These are phyloP conservation scores for Lachnellula occidentalis DNA, from an alignment of 2,329 filamentous ascomycete genomes.

Conservation along the genomic window DNA sequence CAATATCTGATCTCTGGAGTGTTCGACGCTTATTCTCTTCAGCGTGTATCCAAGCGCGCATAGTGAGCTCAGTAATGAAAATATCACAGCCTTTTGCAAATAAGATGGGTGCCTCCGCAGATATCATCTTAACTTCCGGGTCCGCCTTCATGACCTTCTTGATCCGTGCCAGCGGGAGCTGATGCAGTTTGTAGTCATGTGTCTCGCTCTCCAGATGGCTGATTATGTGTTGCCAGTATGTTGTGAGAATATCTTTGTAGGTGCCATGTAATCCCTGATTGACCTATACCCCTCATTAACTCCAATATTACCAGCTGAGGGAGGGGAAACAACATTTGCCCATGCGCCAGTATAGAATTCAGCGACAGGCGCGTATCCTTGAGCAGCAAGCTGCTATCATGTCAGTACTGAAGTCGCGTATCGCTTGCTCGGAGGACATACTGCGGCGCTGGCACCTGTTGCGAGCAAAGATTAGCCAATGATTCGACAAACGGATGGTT, in stretches of 20 bases:
- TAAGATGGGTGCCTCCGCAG: conserved; percentile 91
- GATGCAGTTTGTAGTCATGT: conserved; percentile 98
- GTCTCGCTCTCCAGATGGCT: conserved; percentile 90
- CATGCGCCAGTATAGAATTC: conserved; percentile 92
- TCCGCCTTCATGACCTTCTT: conserved; percentile 99
- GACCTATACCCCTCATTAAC: conserved; percentile 51
- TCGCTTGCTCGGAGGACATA: conserved; percentile 39
- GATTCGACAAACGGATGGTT: conserved; percentile 1
- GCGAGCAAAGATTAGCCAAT: conserved; percentile 24
- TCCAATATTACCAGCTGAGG: conserved; percentile 18
- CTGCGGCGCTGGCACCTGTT: conserved; percentile 62
- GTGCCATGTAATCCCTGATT: conserved; percentile 90
- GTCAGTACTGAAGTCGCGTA: conserved; percentile 21
- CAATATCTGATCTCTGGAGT: conserved; percentile 92
- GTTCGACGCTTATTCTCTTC: conserved; percentile 98
- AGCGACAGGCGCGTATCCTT: conserved; percentile 80
- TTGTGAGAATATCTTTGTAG: conserved; percentile 95
- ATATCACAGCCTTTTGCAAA: conserved; percentile 99
- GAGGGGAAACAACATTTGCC: conserved; percentile 68
- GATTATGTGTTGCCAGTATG: conserved; percentile 99
- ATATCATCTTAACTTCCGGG: conserved; percentile 99
- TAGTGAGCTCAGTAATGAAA: conserved; percentile 97
- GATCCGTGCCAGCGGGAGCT: conserved; percentile 93
- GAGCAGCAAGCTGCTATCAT: conserved; percentile 64
- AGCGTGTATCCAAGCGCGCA: conserved; percentile 99